Evolutionary conservation across 2,329 filamentous ascomycete species (phyloP).

Genomic region (Coniochaeta sp.): DNA sequence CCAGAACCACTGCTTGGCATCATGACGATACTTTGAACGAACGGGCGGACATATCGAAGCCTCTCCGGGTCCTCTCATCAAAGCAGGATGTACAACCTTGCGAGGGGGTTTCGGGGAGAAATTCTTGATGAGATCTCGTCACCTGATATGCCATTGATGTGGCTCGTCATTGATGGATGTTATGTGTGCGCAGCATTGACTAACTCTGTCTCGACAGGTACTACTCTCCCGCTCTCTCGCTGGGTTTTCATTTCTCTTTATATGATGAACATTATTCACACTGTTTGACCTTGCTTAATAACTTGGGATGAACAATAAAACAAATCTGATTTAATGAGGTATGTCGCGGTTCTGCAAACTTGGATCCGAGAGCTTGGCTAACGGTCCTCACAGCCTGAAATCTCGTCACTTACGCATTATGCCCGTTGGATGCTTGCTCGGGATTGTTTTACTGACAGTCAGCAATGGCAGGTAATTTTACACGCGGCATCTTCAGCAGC

Average conservation of each 20-base stretch:
- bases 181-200: constrained; percentile 7
- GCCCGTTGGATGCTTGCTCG: neutral
- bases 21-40: constrained; percentile 62
- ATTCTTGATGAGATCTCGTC: constrained; percentile 61
- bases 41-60: constrained; percentile 62
- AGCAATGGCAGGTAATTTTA: neutral
- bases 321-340: constrained; percentile 49
- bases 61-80: constrained; percentile 31
- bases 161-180: constrained; percentile 17
- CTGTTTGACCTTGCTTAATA: constrained; percentile 45
- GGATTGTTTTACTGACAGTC: neutral
- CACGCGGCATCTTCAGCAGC: no score
- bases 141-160: constrained; percentile 39
- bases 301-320: constrained; percentile 44
- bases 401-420: neutral
- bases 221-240: constrained; percentile 4
- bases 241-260: constrained; percentile 13
- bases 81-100: constrained; percentile 55
- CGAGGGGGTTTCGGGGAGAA: constrained; percentile 38
- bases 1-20: constrained; percentile 16
- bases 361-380: constrained; percentile 11
- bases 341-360: constrained; percentile 9
- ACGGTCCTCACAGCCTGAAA: constrained; percentile 3
- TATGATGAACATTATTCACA: constrained; percentile 54
- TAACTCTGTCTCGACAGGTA: constrained; percentile 21